Evolutionary conservation across 1,139 yeast species (phyloP), one percentile per base, ranked within the genome.

Genomic region (Kodamaea suecica): DNA sequence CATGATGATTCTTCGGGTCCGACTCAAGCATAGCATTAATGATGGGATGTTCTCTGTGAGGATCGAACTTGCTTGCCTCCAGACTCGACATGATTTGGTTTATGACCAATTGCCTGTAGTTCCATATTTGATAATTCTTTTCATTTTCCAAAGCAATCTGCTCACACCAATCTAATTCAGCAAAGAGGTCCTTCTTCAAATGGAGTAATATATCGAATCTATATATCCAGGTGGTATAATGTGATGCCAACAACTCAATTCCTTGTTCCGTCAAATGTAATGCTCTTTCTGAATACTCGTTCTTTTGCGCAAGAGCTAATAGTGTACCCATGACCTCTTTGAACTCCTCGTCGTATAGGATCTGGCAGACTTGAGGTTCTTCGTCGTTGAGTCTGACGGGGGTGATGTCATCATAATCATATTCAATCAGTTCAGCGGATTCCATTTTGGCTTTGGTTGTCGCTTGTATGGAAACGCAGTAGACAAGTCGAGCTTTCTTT

Each of bases 51-150:
- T 88, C 97, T 21, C 78, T 59, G 34, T 59, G 63, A 5, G 76
- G 66, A 30, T 63, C 58, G 39, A 76, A 79, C 10, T 48, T 42
- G 8, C 30, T 26, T 9, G 6, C 16, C 14, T 8, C 47, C 32
- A 33, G 44, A n/a, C n/a, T n/a, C n/a, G n/a, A n/a, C n/a, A n/a
- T 21, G 40, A 70, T 48, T 33, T 57, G 44, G 29, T 65, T 66
- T 35, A 80, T 62, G 5, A 83, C 49, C 31, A 76, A 58, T 52
- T 84, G 90, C 35, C 97, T 74, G 53, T 90, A 87, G 50, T 88
- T 86, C 98, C 98, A 92, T 17, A 92, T 83, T 59, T 92, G 99
- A 62, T 94, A 92, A 62, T 90, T 92, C 58, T 92, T 92, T 31
- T 90, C 84, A 54, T 85, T 81, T 7, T 74, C 80, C 35, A 84